Evolutionary conservation across 495 filamentous ascomycete genomes (phyloP).

Genomic region (Podospora pseudocomata): DNA sequence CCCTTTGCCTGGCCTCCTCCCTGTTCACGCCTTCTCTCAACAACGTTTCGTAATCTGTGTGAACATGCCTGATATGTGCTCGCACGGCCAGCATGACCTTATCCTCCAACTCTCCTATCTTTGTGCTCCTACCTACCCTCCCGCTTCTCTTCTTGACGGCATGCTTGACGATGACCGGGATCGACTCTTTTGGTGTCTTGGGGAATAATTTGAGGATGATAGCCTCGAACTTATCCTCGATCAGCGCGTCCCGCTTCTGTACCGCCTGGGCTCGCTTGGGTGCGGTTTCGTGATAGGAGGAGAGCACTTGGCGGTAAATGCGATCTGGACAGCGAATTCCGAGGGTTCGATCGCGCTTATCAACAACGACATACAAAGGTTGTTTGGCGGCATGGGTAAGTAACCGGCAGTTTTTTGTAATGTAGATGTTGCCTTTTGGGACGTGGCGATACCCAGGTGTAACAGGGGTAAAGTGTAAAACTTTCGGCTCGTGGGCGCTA

Average conservation of each 20-base stretch:
- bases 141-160: constrained; percentile 33
- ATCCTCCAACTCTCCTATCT: constrained; percentile 24
- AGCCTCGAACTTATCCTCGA: constrained; percentile 27
- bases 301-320: constrained; percentile 28
- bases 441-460: constrained; percentile 38
- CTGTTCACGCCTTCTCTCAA: constrained; percentile 17
- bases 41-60: constrained; percentile 38
- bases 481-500: background rate
- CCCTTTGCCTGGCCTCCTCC: constrained; percentile 21
- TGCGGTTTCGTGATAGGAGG: constrained; percentile 27
- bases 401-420: constrained; percentile 39
- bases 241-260: constrained; percentile 29
- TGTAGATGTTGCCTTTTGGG: constrained; percentile 37
- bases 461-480: constrained; percentile 15
- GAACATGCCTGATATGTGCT: constrained; percentile 38
- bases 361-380: constrained; percentile 35
- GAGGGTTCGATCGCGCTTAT: constrained; percentile 18
- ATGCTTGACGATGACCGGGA: constrained; percentile 27
- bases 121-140: constrained; percentile 34
- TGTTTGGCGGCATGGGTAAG: constrained; percentile 28
- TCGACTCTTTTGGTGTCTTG: constrained; percentile 21
- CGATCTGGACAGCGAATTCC: constrained; percentile 39
- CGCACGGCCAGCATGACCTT: constrained; percentile 36
- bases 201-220: constrained; percentile 32
- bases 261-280: constrained; percentile 25